These are phyloP conservation scores for Serendipita vermifera DNA, from an alignment of 768 basidiomycete genomes.

Conservation along the genomic window DNA sequence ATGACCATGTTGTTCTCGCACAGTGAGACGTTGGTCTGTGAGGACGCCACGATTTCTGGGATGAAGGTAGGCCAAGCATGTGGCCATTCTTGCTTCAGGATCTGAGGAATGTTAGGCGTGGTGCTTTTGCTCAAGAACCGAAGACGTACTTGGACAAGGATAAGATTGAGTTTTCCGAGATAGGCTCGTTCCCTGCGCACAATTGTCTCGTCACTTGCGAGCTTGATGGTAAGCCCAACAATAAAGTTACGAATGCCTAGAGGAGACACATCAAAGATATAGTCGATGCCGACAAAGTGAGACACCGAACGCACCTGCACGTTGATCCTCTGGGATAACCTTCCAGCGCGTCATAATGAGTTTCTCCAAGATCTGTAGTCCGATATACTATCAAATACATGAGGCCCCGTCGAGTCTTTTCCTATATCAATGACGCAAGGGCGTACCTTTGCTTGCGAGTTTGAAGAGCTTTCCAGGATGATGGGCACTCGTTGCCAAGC, in stretches of 20 bases:
- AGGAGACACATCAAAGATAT: too few relatives aligned
- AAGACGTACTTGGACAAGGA: constrained; percentile 74
- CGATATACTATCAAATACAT: constrained; percentile 60
- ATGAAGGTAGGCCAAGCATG: constrained; percentile 99
- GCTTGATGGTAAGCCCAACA: constrained; percentile 83
- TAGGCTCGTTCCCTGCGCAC: constrained; percentile 90
- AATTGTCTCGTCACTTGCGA: constrained; percentile 77
- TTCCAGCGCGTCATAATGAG: constrained; percentile 93
- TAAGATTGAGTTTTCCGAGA: constrained; percentile 91
- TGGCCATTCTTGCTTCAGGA: constrained; percentile 99
- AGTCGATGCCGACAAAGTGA: background rate
- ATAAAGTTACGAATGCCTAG: constrained; percentile 95
- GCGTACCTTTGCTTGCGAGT: constrained; percentile 71
- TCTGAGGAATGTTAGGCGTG: too few relatives aligned
- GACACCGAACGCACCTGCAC: constrained; percentile 53
- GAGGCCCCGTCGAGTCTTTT: constrained; percentile 5
- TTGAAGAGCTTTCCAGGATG: constrained; percentile 72
- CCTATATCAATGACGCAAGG: background rate
- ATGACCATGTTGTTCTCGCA: constrained; percentile 99
- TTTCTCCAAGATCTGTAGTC: constrained; percentile 91
- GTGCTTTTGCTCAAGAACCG: too few relatives aligned
- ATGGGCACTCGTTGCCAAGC: constrained; percentile 96
- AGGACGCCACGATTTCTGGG: constrained; percentile 91
- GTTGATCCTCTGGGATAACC: constrained; percentile 83
- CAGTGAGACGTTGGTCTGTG: constrained; percentile 86